Percentiles rank a stretch among this genome's conserved stretches.
These are phyloP conservation scores for Verbascum thapsus DNA, from an alignment of 257 asterid genomes.

Conservation along the genomic window DNA sequence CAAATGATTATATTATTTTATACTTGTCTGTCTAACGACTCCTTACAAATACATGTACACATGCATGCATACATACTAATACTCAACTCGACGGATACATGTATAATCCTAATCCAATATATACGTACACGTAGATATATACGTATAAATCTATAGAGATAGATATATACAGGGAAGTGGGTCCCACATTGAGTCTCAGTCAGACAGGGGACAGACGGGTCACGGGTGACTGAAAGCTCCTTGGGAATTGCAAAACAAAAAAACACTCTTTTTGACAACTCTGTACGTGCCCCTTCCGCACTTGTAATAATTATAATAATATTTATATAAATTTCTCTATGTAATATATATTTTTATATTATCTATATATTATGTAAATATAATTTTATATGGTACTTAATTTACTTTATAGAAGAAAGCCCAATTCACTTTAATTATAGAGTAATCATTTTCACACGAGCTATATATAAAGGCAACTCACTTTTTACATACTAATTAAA, in stretches of 20 bases:
- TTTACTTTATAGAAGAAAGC: conserved; percentile 10
- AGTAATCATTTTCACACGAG: conserved; percentile 60
- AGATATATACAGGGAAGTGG: conserved; percentile 2
- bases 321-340: neutral
- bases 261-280: conserved; percentile 31
- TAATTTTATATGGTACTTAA: too few species aligned
- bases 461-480: conserved; percentile 52
- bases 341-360: too few species aligned
- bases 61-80: too few species aligned
- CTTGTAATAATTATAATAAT: conserved; percentile 20
- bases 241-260: conserved; percentile 61
- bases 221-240: conserved; percentile 44
- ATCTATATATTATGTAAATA: neutral
- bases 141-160: neutral
- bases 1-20: too few species aligned
- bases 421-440: conserved; percentile 56
- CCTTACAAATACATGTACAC: too few species aligned
- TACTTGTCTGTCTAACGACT: too few species aligned
- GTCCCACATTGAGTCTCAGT: conserved; percentile 32
- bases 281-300: conserved; percentile 2
- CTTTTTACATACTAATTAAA: conserved; percentile 57
- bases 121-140: neutral
- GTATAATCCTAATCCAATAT: neutral
- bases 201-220: conserved; percentile 36
- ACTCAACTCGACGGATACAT: too few species aligned